Percentiles rank a stretch among this genome's conserved stretches.
Evolutionary conservation across 2,329 filamentous ascomycete genomes (phyloP).

Genomic region (Aspergillus neotritici): DNA sequence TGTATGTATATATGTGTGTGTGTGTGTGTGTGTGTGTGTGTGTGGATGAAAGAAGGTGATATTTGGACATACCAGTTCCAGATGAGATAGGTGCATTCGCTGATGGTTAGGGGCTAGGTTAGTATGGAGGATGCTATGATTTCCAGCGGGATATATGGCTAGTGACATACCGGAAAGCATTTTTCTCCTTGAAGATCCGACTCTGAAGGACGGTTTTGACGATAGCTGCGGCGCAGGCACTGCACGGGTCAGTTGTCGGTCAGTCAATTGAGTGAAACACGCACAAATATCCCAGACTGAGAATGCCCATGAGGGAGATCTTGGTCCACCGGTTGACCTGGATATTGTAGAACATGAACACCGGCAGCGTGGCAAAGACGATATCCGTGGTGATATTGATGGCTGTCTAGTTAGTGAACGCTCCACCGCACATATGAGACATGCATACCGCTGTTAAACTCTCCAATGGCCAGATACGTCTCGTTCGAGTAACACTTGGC

Average conservation of each 20-base stretch:
- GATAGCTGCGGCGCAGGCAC: constrained; percentile 38
- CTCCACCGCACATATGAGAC: no score
- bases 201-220: constrained; percentile 30
- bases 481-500: constrained; percentile 41
- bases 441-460: constrained; percentile 29
- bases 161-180: constrained; percentile 30
- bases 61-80: constrained; percentile 15
- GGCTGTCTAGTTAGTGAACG: constrained; percentile 17
- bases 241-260: constrained; percentile 6
- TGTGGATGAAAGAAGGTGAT: not conserved
- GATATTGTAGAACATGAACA: constrained; percentile 37
- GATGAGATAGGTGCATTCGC: constrained; percentile 13
- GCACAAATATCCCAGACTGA: constrained; percentile 42
- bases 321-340: constrained; percentile 24
- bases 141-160: no score
- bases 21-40: no score
- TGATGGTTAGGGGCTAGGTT: not conserved
- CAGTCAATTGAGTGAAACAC: constrained; percentile 2
- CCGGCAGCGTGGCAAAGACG: constrained; percentile 39
- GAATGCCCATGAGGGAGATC: constrained; percentile 38
- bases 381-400: constrained; percentile 44
- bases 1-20: not conserved
- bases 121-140: no score
- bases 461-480: constrained; percentile 37
- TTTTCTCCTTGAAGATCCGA: constrained; percentile 23